phyloP scores from a whole-genome alignment of 1,139 yeast species.

The Magnusiomyces tetraspermus region DNA sequence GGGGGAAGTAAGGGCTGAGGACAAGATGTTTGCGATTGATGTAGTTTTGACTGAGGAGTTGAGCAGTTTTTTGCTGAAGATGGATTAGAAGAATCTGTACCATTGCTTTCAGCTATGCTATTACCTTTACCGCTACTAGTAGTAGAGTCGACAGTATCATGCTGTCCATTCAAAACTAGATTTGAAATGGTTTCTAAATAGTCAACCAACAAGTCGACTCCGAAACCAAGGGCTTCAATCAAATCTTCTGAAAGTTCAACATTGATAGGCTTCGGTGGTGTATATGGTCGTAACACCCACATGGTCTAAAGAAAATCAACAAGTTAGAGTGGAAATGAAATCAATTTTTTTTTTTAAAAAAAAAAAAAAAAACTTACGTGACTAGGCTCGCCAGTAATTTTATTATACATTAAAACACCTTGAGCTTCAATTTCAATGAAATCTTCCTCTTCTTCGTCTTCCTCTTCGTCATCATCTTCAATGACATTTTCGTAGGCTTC shows the following conservation, averaged over 20 bases:
- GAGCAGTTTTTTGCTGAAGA: not conserved
- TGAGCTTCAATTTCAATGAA: slow-evolving; percentile 74
- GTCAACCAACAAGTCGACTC: slow-evolving; percentile 72
- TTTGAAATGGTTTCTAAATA: slow-evolving; percentile 58
- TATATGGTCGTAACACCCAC: slow-evolving; percentile 85
- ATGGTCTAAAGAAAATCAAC: slow-evolving; percentile 40
- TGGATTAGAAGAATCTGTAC: not conserved
- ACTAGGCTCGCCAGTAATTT: slow-evolving; percentile 48
- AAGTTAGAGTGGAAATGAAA: too few species aligned
- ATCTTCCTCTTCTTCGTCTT: slow-evolving; percentile 1
- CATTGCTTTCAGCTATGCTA: not conserved
- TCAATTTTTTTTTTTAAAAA: not conserved
- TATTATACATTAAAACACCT: slow-evolving; percentile 80
- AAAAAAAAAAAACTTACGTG: slow-evolving; percentile 34
- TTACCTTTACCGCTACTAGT: slow-evolving; percentile 40
- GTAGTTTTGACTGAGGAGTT: not conserved
- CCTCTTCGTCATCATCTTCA: not conserved
- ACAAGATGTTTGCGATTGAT: too few species aligned
- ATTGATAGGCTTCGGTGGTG: slow-evolving; percentile 48
- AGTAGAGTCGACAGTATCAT: not conserved
- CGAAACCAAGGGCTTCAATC: slow-evolving; percentile 73
- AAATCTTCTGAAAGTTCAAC: slow-evolving; percentile 59
- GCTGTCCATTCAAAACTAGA: slow-evolving; percentile 34
- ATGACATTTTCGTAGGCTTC: not conserved
- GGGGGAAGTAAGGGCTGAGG: slow-evolving; percentile 70